phyloP scores from a whole-genome alignment of 2,329 filamentous ascomycete species.

The Colletotrichum godetiae region DNA sequence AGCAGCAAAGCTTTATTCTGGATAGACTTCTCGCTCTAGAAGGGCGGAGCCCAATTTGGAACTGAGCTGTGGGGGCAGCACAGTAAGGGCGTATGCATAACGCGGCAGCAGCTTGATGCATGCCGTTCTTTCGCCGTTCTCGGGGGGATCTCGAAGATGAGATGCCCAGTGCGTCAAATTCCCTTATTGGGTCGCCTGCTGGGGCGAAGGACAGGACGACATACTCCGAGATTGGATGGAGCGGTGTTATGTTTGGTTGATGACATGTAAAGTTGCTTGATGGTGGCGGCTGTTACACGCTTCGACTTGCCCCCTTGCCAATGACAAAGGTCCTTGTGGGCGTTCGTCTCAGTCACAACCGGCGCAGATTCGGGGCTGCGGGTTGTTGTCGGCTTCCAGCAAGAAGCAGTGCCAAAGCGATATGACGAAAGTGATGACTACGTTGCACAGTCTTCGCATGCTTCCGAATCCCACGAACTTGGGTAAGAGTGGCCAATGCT shows the following conservation, averaged over 20 bases:
- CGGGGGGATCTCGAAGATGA: constrained; percentile 16
- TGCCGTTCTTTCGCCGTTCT: constrained; percentile 8
- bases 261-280: not conserved
- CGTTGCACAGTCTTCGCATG: not conserved
- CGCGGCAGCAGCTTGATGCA: constrained; percentile 13
- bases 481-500: not conserved
- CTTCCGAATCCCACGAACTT: constrained; percentile 1
- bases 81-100: constrained; percentile 23
- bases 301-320: not conserved
- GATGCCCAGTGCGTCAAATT: constrained; percentile 11
- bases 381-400: not conserved
- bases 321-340: not conserved
- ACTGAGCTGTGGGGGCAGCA: constrained; percentile 3
- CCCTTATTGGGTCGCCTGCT: not conserved
- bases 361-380: not conserved
- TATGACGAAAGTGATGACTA: not conserved
- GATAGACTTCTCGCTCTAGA: constrained; percentile 20
- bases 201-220: not conserved
- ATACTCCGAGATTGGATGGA: constrained; percentile 3
- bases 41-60: constrained; percentile 30
- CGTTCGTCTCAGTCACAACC: not conserved
- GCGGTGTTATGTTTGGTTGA: not conserved
- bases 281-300: not conserved
- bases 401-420: not conserved
- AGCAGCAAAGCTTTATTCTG: constrained; percentile 26